A percentile compares a stretch with the other conserved stretches of the same genome.
These are phyloP conservation scores for Hypsizygus ulmarius DNA, from an alignment of 1,284 basidiomycete species.

Conservation along the genomic window DNA sequence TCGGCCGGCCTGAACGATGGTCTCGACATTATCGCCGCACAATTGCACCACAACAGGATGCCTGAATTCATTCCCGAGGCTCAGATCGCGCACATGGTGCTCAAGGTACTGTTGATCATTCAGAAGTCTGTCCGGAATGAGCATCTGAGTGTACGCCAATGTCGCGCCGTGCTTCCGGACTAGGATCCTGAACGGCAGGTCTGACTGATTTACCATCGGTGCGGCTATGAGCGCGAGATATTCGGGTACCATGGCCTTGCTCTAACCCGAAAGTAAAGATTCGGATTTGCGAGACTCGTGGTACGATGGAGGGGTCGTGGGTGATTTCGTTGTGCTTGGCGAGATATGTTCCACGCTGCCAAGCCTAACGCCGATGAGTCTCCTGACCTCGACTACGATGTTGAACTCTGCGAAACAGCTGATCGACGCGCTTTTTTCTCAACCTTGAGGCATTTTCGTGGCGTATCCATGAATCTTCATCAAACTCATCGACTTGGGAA, in stretches of 20 bases:
- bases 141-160: conserved; percentile 71
- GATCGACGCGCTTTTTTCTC: no score
- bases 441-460: no score
- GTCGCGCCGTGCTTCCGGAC: conserved; percentile 59
- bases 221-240: conserved; percentile 49
- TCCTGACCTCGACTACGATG: no score
- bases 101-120: conserved; percentile 61
- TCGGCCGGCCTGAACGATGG: conserved; percentile 54
- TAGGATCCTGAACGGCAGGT: conserved; percentile 65
- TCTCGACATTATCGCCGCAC: conserved; percentile 63
- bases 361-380: no score
- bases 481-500: no score
- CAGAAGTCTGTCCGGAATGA: conserved; percentile 54
- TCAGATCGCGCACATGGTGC: conserved; percentile 53
- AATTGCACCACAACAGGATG: conserved; percentile 67
- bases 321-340: no score
- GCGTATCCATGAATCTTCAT: no score
- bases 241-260: conserved; percentile 8
- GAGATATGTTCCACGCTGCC: no score
- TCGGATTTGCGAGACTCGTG: background rate
- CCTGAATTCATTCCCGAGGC: conserved; percentile 29
- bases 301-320: background rate
- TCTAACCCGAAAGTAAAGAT: no score
- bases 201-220: conserved; percentile 74
- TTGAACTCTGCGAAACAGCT: no score